Conservation (phyloP, 352 stramenopile species). For the Phytopythium sindhum region DNA sequence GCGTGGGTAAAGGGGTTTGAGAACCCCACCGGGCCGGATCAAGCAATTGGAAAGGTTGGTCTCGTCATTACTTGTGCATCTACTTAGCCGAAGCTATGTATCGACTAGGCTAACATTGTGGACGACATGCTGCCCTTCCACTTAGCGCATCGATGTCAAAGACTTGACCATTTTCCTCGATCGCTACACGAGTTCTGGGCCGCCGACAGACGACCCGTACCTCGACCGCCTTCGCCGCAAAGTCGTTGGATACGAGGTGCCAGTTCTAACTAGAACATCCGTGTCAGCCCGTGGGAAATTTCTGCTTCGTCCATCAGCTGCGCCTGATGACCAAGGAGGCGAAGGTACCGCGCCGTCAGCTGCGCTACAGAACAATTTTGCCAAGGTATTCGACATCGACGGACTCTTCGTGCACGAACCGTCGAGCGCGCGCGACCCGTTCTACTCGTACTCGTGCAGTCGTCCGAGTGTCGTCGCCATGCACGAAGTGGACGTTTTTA, state of each 20-base stretch:
- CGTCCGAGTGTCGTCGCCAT: conserved; percentile 36
- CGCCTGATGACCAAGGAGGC: conserved; percentile 3
- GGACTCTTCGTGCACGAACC: conserved; percentile 34
- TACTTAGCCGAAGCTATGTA: not conserved
- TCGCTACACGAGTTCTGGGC: conserved; percentile 63
- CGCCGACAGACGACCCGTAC: conserved; percentile 18
- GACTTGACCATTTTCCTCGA: conserved; percentile 85
- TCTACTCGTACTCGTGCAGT: conserved; percentile 64
- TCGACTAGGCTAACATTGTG: not conserved
- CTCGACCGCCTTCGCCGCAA: conserved; percentile 49
- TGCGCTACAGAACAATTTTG: conserved; percentile 5
- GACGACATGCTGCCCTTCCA: not conserved
- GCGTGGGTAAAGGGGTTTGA: conserved; percentile 65
- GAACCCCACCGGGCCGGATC: conserved; percentile 41
- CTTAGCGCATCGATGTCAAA: conserved; percentile 57
- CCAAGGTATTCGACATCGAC: conserved; percentile 32
- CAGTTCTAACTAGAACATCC: conserved; percentile 67
- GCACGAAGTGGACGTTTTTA: conserved; percentile 69
- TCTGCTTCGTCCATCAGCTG: conserved; percentile 34
- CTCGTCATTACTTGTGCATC: not conserved
- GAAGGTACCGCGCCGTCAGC: not conserved
- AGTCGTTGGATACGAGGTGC: conserved; percentile 78
- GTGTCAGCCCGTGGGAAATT: conserved; percentile 58
- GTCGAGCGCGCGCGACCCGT: conserved; percentile 56
- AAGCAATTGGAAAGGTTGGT: conserved; percentile 56